Evolutionary conservation across 2,329 filamentous ascomycete species (phyloP), one percentile per base, ranked within the genome.

Genomic region (Pseudocercospora fuligena): DNA sequence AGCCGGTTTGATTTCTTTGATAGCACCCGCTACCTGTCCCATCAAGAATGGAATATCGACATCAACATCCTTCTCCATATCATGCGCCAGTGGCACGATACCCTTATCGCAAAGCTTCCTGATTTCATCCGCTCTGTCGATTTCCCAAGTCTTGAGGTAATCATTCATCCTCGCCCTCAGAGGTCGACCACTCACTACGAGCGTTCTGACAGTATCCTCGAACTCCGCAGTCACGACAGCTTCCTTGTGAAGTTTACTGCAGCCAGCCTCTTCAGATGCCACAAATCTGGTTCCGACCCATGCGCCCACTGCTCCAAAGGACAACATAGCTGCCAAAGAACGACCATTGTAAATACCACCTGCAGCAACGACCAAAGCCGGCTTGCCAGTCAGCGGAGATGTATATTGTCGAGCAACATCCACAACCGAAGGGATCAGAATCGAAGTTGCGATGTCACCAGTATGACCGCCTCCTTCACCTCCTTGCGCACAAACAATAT

Each of bases 271-370:
- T 36, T 83, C 85, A 8, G 88, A 88, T 1, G 94, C 94, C 16
- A 97, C 92, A 79, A 97, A 97, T 21, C 94, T 85, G 67, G 94
- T 97, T 29, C 94, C 94, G 0, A 98, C 94, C 94, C 94, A 98
- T 1, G 96, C 94, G 11, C 92, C 94, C 3, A 86, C 85, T 1
- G 94, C 94, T 16, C 94, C 94, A 76, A 95, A 91, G 89, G 96
- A 94, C 78, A 98, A 82, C 68, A 89, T 90, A 65, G 89, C 89
- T 0, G 94, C 94, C 64, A 98, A 82, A 61, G 90, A 89, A 16
- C 93, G 86, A 1, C 94, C 94, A 76, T 95, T 91, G 75, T 88
- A 89, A 49, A 98, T 91, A 0, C 94, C 94, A 4, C 94, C 94
- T 0, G 94, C 94, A 0, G 94, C 94, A 16, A 97, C 89, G 0